phyloP scores from a whole-genome alignment of 2,329 filamentous ascomycete genomes.

The Graphilbum fragrans region DNA sequence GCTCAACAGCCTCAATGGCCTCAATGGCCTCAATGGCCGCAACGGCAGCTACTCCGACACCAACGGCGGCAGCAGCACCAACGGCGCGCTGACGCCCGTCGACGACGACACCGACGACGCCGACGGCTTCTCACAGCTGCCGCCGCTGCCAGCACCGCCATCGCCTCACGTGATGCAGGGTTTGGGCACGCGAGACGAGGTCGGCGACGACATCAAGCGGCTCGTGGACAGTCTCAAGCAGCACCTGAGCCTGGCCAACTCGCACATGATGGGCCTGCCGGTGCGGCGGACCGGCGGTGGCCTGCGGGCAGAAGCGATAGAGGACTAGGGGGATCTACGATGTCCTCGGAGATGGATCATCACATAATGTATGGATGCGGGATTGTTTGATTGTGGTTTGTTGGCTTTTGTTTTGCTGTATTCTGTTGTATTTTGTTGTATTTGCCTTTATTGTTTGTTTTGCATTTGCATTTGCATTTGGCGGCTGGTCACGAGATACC shows the following conservation, averaged over 20 bases:
- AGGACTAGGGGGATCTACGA: neutral
- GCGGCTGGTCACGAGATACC: no score
- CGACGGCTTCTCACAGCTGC: conserved; percentile 1
- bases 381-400: no score
- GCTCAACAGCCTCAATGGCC: neutral
- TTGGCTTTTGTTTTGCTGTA: no score
- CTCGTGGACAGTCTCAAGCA: conserved; percentile 20
- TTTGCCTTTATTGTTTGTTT: no score
- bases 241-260: conserved; percentile 19
- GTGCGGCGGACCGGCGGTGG: conserved; percentile 22
- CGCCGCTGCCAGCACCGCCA: conserved; percentile 18
- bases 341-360: no score
- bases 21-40: neutral
- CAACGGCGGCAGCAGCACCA: neutral
- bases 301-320: neutral
- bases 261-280: conserved; percentile 16
- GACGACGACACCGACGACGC: neutral
- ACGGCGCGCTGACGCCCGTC: neutral
- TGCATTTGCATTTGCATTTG: no score
- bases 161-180: conserved; percentile 35
- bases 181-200: conserved; percentile 17
- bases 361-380: no score
- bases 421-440: no score
- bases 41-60: neutral
- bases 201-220: conserved; percentile 19